Percentiles rank a stretch among this genome's conserved stretches.
Conservation (phyloP, 192 early-diverging fungal species). For the Lobosporangium transversale region DNA sequence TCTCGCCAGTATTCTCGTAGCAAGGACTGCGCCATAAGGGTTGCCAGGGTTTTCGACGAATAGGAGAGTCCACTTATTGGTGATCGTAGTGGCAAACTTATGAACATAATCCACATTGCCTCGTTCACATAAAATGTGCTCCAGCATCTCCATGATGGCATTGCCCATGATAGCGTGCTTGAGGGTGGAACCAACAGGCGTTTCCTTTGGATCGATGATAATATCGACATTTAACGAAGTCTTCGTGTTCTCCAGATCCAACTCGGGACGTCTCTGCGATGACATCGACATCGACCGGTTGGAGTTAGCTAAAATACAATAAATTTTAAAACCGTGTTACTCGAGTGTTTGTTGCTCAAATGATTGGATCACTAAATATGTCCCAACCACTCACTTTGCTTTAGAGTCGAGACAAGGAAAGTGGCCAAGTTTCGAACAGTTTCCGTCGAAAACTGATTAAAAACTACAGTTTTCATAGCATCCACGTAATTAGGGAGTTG, state of each 20-base stretch:
- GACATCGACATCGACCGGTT: slow-evolving; percentile 36
- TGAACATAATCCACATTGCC: slow-evolving; percentile 56
- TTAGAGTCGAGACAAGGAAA: slow-evolving; percentile 69
- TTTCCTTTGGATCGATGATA: slow-evolving; percentile 17
- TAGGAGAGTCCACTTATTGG: slow-evolving; percentile 72
- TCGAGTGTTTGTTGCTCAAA: too few species aligned
- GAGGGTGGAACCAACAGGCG: slow-evolving; percentile 11
- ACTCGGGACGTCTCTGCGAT: slow-evolving; percentile 25
- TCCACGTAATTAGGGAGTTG: slow-evolving; percentile 61
- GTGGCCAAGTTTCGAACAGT: slow-evolving; percentile 68
- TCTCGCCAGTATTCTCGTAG: slow-evolving; percentile 61
- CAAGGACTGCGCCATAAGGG: slow-evolving; percentile 63
- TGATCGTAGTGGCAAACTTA: slow-evolving; percentile 65
- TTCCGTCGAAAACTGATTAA: slow-evolving; percentile 68
- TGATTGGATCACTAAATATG: too few species aligned
- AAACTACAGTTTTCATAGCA: slow-evolving; percentile 63
- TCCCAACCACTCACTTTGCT: slow-evolving; percentile 63
- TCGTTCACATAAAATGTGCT: slow-evolving; percentile 67
- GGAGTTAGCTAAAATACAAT: slow-evolving; percentile 8
- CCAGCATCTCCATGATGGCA: slow-evolving; percentile 70
- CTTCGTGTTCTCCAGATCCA: slow-evolving; percentile 21
- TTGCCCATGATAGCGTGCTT: slow-evolving; percentile 53
- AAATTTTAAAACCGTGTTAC: too few species aligned
- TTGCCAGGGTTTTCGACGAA: slow-evolving; percentile 67
- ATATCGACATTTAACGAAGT: slow-evolving; percentile 33